Evolutionary conservation across 31 red algal species (phyloP), one percentile per base, ranked within the genome.

Genomic region (Bonnemaisonia californica): DNA sequence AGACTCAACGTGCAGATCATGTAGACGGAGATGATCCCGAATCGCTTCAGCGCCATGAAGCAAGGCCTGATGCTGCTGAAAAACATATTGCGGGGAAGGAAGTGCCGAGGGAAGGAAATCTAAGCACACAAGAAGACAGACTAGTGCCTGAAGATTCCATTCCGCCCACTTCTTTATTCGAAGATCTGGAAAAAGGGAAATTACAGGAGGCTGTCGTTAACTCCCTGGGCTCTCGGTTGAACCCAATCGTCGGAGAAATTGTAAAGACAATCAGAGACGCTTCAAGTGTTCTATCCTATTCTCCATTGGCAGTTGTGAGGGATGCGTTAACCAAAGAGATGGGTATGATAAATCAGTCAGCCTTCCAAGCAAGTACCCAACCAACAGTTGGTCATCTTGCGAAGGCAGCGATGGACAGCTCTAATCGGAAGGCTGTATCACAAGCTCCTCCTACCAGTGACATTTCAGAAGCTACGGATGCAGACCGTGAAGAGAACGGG

Each of bases 231-330:
- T 31, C 21, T 27, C 59, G 59, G 29, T 66, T 30, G 58, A 51
- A 67, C 3, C 79, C 79, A 16, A 63, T 36, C n/a, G 40, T 82
- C 47, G 64, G 79, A 12, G 39, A 41, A 8, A 82, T 82, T 59
- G 59, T 82, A 26, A 60, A 61, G 57, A 57, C 79, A 3, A 71
- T 82, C 22, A 47, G 45, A 37, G 79, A 82, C 4, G 79, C 64
- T n/a, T 82, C 79, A 23, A 37, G 65, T 66, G 23, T 71, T 1
- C 51, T 82, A 35, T 71, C 65, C 13, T 26, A 30, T 2, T 30
- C 79, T 69, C 59, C 79, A 54, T 12, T 63, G 54, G 41, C 32
- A 9, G 39, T 37, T 9, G 19, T 55, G 2, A 21, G 9, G 16
- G 62, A 19, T 36, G 41, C 51, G 7, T 69, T 56, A 64, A 8